These are phyloP conservation scores for Thalassia testudinum DNA, from an alignment of 116 monocot genomes.

Conservation along the genomic window DNA sequence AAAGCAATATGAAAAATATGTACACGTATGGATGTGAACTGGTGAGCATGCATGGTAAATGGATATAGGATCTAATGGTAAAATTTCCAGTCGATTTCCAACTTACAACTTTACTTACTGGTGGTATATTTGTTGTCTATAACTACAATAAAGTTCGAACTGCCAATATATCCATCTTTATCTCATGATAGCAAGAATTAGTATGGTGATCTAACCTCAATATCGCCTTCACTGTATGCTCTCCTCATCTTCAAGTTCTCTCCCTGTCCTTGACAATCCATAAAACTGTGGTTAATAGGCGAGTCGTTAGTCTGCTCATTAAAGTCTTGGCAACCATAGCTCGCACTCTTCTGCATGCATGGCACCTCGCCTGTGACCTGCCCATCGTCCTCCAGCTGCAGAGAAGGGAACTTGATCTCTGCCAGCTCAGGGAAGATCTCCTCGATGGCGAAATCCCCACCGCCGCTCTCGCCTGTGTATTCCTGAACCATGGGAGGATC, in stretches of 20 bases:
- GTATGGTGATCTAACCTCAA: too few relatives aligned
- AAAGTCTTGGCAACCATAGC: conserved; percentile 21
- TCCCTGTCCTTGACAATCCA: conserved; percentile 13
- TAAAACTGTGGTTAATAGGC: conserved; percentile 15
- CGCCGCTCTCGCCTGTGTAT: conserved; percentile 36
- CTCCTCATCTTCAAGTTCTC: conserved; percentile 14
- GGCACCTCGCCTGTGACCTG: conserved; percentile 1
- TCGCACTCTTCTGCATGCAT: conserved; percentile 41
- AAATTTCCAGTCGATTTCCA: too few relatives aligned
- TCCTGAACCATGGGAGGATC: too few relatives aligned
- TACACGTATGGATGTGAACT: too few relatives aligned
- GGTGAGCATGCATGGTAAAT: too few relatives aligned
- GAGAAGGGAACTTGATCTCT: conserved; percentile 15
- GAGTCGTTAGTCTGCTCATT: conserved; percentile 15
- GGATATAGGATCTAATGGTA: too few relatives aligned
- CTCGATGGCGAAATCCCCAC: conserved; percentile 23
- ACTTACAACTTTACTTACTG: too few relatives aligned
- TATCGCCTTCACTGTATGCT: conserved; percentile 16
- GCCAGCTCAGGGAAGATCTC: conserved; percentile 13
- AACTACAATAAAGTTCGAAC: too few relatives aligned
- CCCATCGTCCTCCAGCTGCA: conserved; percentile 13
- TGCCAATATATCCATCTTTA: too few relatives aligned
- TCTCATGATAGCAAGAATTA: too few relatives aligned
- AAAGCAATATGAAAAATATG: too few relatives aligned
- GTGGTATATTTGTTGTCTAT: too few relatives aligned